Conservation (phyloP, 2,329 filamentous ascomycete species). For the Penicillium sp. region DNA sequence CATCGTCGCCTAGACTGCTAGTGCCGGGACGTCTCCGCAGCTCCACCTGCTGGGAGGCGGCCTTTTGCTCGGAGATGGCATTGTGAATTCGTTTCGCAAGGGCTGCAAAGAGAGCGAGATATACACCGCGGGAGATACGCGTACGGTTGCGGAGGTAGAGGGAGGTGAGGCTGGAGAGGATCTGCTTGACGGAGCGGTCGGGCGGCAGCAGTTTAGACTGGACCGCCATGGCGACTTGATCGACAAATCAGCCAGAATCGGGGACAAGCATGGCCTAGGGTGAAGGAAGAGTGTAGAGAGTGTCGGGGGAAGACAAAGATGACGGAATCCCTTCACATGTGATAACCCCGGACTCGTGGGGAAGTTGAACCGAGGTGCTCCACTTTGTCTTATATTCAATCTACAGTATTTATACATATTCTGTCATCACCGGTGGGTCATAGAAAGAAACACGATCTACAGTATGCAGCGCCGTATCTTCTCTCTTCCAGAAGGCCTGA, state of each 20-base stretch:
- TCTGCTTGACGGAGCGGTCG: constrained; percentile 64
- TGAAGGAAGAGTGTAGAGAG: neutral
- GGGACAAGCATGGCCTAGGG: constrained; percentile 18
- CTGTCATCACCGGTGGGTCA: too few relatives aligned
- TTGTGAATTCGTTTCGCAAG: constrained; percentile 84
- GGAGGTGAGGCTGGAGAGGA: constrained; percentile 65
- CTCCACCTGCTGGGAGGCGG: constrained; percentile 70
- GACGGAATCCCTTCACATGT: constrained; percentile 19
- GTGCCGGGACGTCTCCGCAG: constrained; percentile 54
- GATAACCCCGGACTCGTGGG: constrained; percentile 25
- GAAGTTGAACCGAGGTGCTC: constrained; percentile 21
- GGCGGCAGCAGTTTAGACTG: constrained; percentile 70
- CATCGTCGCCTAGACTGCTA: constrained; percentile 36
- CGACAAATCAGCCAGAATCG: constrained; percentile 20
- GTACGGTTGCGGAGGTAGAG: constrained; percentile 79
- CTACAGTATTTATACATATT: too few relatives aligned
- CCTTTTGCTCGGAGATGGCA: constrained; percentile 91
- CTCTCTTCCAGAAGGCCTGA: too few relatives aligned
- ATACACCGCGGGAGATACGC: constrained; percentile 78
- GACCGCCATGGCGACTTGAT: constrained; percentile 60
- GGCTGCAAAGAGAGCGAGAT: constrained; percentile 76
- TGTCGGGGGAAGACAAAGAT: neutral
- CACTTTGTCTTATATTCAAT: too few relatives aligned
- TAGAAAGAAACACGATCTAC: too few relatives aligned
- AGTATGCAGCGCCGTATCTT: too few relatives aligned